Evolutionary conservation across 257 asterid genomes (phyloP).

Genomic region (Voacanga thouarsii): DNA sequence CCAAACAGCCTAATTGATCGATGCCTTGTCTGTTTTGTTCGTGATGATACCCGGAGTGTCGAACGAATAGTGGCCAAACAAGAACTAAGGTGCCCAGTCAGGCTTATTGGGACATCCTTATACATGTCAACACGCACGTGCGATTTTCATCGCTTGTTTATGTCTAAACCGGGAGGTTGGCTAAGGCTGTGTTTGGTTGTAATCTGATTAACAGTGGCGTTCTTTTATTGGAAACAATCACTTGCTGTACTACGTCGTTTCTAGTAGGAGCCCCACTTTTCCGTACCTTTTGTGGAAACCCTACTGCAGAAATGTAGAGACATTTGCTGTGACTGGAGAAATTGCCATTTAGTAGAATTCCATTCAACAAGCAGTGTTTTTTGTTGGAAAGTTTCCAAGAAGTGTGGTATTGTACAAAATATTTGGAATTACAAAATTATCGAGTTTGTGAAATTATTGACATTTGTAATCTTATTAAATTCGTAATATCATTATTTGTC

Average conservation of each 20-base stretch:
- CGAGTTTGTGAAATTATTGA: no score
- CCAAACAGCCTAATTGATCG: slow-evolving; percentile 16
- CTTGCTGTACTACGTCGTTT: neutral
- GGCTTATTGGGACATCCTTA: neutral
- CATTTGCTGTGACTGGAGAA: no score
- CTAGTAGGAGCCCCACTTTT: neutral
- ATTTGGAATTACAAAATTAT: no score
- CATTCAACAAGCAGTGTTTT: no score
- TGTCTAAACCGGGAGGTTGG: neutral
- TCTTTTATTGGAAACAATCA: no score
- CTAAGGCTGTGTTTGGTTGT: slow-evolving; percentile 22
- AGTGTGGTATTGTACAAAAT: no score
- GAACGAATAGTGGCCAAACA: slow-evolving; percentile 26
- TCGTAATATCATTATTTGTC: no score
- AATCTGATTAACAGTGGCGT: neutral
- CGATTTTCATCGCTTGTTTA: neutral
- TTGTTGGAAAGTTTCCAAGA: no score
- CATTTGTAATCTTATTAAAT: no score
- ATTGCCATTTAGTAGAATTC: no score
- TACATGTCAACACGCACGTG: slow-evolving; percentile 20
- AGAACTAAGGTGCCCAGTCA: slow-evolving; percentile 1
- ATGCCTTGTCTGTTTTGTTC: slow-evolving; percentile 3
- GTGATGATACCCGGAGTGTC: neutral
- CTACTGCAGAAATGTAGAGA: neutral
- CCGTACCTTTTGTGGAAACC: neutral